Evolutionary conservation across 2,329 filamentous ascomycete species (phyloP).

Genomic region (Phyllosticta citrichinensis): DNA sequence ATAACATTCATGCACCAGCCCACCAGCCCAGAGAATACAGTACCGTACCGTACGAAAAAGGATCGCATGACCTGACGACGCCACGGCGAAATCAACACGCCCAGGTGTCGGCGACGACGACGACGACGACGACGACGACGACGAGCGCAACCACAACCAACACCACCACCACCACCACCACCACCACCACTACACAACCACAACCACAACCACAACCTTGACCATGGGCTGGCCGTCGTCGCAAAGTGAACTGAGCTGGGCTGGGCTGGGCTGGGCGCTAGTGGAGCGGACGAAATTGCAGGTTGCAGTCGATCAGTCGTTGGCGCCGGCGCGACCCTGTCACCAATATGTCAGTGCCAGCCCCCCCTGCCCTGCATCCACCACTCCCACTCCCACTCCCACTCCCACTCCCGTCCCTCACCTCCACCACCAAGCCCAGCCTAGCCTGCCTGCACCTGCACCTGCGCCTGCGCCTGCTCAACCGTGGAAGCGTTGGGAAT

Average conservation of each 20-base stretch:
- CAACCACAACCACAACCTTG: too few species aligned
- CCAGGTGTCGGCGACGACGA: too few species aligned
- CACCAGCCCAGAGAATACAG: neutral
- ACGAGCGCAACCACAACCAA: too few species aligned
- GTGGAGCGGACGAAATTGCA: neutral
- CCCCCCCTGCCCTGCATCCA: neutral
- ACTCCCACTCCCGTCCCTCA: neutral
- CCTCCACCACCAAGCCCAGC: neutral
- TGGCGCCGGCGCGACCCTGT: neutral
- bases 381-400: neutral
- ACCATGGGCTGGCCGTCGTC: too few species aligned
- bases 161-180: too few species aligned
- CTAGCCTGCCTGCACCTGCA: neutral
- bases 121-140: too few species aligned
- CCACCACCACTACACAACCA: too few species aligned
- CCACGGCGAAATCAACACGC: too few species aligned
- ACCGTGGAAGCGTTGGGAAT: too few species aligned
- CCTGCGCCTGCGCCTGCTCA: neutral
- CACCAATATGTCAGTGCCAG: neutral
- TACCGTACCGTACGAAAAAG: too few species aligned
- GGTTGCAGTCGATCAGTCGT: neutral
- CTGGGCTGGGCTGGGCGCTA: neutral
- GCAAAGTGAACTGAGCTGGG: too few species aligned
- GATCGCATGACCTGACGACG: too few species aligned
- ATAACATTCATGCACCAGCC: constrained; percentile 7